Evolutionary conservation across 176 grass and related monocot species (phyloP), one percentile per base, ranked within the genome.

Genomic region (Triticum turgidum): DNA sequence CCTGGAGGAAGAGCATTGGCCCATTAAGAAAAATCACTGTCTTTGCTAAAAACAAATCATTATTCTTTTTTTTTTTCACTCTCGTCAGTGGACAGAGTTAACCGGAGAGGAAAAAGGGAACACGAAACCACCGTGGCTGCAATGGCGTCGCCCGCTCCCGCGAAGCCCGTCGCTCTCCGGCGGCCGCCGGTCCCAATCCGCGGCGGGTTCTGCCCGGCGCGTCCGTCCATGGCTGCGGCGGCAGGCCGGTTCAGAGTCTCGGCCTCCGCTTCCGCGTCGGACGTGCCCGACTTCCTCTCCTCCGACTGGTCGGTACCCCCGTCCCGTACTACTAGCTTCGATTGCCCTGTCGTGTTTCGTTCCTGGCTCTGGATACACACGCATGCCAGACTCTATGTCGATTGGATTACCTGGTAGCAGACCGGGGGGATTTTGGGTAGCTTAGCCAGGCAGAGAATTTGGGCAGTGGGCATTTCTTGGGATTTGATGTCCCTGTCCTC

Each of bases 201-300:
- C 51, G 25, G 66, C 62, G 14, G 32, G 1, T 77, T 58, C 62
- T 44, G 38, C 56, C 67, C 67, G 33, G 35, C 11, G 25, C 77
- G 38, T 3, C 20, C 47, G 17, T 7, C 38, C 58, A 38, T 61
- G 73, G 24, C 13, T 9, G 68, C 73, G 1, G 72, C 66, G 35
- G 73, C 73, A 5, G 34, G 24, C 83, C 86, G 86, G 59, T 9
- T 86, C 71, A 81, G 81, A 64, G 27, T 81, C 79, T 74, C 76
- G 11, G 69, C 65, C 75, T 61, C 52, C 38, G 92, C 80, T 24
- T 86, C 86, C 73, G 81, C 87, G 33, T 94, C 90, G 14, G 96
- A 92, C 54, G 78, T 98, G 11, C 96, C 96, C 24, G 93, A 98
- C 84, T 98, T 92, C 81, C 91, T 98, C 81, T 94, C 96, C 78